Conservation (phyloP, 495 filamentous ascomycete genomes). For the Penicillium ucsense region DNA sequence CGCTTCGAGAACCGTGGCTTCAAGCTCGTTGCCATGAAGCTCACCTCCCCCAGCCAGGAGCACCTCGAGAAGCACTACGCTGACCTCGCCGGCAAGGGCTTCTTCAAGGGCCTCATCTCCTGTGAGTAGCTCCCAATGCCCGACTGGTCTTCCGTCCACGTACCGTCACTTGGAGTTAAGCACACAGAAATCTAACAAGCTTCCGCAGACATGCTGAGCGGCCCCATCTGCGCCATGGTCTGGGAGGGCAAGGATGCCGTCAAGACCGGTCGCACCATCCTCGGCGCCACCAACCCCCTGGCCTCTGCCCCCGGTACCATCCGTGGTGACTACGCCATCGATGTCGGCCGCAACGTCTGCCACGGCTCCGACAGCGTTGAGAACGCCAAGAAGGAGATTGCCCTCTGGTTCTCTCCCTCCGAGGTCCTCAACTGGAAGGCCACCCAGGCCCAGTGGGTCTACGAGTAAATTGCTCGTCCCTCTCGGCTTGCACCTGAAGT, state of each 20-base stretch:
- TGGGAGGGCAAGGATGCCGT: constrained; percentile 97
- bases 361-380: constrained; percentile 98
- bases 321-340: constrained; percentile 76
- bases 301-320: constrained; percentile 92
- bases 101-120: constrained; percentile 87
- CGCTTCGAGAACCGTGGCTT: constrained; percentile 95
- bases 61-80: constrained; percentile 97
- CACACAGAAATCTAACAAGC: not conserved
- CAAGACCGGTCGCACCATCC: constrained; percentile 91
- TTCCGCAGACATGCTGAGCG: constrained; percentile 80
- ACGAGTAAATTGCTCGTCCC: constrained; percentile 55
- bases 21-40: constrained; percentile 98
- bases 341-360: constrained; percentile 97
- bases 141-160: not conserved
- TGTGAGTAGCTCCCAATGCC: constrained; percentile 44
- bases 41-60: constrained; percentile 71
- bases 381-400: constrained; percentile 98
- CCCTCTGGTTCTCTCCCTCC: constrained; percentile 84
- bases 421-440: constrained; percentile 75
- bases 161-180: too few relatives aligned
- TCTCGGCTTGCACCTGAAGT: constrained; percentile 10
- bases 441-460: constrained; percentile 81
- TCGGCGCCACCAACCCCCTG: constrained; percentile 97
- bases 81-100: constrained; percentile 86
- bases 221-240: constrained; percentile 96